phyloP scores from a whole-genome alignment of 768 basidiomycete genomes.

The Mycena rebaudengoi region DNA sequence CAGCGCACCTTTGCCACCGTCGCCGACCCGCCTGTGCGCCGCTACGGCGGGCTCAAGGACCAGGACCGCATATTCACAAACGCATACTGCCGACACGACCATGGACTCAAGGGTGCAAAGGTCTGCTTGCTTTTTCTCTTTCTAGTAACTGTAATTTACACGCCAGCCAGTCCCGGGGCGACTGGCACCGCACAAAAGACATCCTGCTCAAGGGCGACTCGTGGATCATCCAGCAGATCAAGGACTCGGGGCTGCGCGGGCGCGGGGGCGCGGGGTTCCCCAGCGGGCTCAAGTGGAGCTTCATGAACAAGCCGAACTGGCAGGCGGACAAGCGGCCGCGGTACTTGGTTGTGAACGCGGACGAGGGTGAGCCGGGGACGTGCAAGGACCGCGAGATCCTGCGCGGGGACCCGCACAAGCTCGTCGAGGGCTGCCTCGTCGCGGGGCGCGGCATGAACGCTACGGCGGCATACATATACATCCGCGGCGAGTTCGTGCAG shows the following conservation, averaged over 20 bases:
- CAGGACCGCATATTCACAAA: constrained; percentile 96
- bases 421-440: constrained; percentile 96
- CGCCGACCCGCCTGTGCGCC: constrained; percentile 85
- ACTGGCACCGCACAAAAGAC: constrained; percentile 99
- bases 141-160: not conserved
- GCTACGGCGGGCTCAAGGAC: constrained; percentile 94
- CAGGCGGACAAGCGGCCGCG: constrained; percentile 94
- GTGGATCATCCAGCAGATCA: constrained; percentile 97
- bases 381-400: constrained; percentile 99
- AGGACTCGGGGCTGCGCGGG: constrained; percentile 94
- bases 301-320: constrained; percentile 99
- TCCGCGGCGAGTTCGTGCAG: constrained; percentile 97
- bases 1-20: constrained; percentile 73
- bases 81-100: constrained; percentile 87
- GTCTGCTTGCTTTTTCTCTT: constrained; percentile 48
- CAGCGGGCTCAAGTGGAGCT: constrained; percentile 95
- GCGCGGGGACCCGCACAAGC: constrained; percentile 97
- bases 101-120: constrained; percentile 91
- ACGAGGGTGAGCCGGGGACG: constrained; percentile 98
- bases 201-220: constrained; percentile 94
- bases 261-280: constrained; percentile 98
- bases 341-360: constrained; percentile 97
- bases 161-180: constrained; percentile 77
- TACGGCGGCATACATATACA: constrained; percentile 98
- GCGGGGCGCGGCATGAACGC: constrained; percentile 98